Conservation (phyloP, 805 yeast genomes). For the Tetrapisispora fleetii region DNA sequence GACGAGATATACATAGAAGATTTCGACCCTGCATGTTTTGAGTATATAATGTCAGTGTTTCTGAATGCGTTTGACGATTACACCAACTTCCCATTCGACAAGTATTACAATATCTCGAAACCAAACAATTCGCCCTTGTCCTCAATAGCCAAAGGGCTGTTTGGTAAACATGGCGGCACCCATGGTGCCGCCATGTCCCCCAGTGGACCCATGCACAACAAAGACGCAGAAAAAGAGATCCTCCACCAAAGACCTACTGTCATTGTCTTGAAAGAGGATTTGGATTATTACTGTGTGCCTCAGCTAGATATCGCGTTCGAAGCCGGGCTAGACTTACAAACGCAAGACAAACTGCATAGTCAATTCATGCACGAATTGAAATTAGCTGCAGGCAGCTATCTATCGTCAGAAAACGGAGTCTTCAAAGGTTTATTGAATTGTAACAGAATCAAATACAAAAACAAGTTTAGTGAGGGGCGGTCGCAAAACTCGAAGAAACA, state of each 20-base stretch:
- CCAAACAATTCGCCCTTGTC: background rate
- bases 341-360: constrained; percentile 26
- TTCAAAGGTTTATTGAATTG: constrained; percentile 55
- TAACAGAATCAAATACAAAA: constrained; percentile 22
- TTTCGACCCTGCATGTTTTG: constrained; percentile 75
- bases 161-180: constrained; percentile 2
- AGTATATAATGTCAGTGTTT: constrained; percentile 65
- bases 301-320: constrained; percentile 31
- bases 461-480: constrained; percentile 4
- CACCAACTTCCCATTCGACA: constrained; percentile 17
- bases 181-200: background rate
- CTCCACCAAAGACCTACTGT: constrained; percentile 74
- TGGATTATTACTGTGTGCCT: constrained; percentile 84
- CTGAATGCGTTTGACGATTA: constrained; percentile 54
- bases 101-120: background rate
- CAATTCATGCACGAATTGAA: constrained; percentile 54
- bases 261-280: constrained; percentile 81
- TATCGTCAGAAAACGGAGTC: constrained; percentile 45
- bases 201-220: constrained; percentile 4
- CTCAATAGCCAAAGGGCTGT: constrained; percentile 3
- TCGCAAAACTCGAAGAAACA: background rate
- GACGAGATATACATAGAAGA: constrained; percentile 66
- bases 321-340: constrained; percentile 28
- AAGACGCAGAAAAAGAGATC: constrained; percentile 41
- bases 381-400: constrained; percentile 53